A percentile compares a stretch with the other conserved stretches of the same genome.
These are phyloP conservation scores for Rhynchosporium agropyri DNA, from an alignment of 2,329 filamentous ascomycete genomes.

Conservation along the genomic window DNA sequence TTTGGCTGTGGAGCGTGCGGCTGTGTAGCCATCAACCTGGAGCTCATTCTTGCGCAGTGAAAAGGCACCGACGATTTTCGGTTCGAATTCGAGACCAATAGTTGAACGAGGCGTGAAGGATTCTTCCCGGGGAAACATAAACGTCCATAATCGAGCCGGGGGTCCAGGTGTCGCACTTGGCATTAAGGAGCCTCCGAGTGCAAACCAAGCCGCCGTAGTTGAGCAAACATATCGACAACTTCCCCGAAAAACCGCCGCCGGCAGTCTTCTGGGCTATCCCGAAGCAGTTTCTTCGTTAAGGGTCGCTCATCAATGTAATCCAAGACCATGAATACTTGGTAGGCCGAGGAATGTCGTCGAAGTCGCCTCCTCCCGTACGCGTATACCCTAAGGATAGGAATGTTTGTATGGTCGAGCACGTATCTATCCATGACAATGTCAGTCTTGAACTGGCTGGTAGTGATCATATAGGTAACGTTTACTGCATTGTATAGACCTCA, in stretches of 20 bases:
- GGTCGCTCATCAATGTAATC: conserved; percentile 4
- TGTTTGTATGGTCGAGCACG: neutral
- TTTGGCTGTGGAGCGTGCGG: neutral
- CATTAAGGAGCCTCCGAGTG: conserved; percentile 4
- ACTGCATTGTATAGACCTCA: conserved; percentile 9
- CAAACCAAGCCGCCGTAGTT: conserved; percentile 9
- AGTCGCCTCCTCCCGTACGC: conserved; percentile 3
- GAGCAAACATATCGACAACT: conserved; percentile 3
- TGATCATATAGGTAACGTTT: neutral
- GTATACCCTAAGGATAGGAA: conserved; percentile 7
- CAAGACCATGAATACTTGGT: conserved; percentile 10
- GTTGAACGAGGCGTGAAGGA: conserved; percentile 5
- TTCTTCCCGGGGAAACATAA: conserved; percentile 3
- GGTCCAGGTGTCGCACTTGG: neutral
- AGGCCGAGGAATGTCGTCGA: neutral
- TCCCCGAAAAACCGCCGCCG: conserved; percentile 9
- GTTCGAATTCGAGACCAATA: neutral
- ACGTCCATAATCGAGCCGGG: neutral
- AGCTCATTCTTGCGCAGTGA: conserved; percentile 6
- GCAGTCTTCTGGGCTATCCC: conserved; percentile 5
- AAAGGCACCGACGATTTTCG: conserved; percentile 7
- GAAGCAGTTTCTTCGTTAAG: conserved; percentile 5
- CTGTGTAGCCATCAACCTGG: conserved; percentile 7
- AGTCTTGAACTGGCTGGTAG: neutral
- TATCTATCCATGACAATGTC: neutral